Base-by-base conservation (phyloP, 2,329 filamentous ascomycete genomes). In the Bimuria novae-zelandiae region DNA sequence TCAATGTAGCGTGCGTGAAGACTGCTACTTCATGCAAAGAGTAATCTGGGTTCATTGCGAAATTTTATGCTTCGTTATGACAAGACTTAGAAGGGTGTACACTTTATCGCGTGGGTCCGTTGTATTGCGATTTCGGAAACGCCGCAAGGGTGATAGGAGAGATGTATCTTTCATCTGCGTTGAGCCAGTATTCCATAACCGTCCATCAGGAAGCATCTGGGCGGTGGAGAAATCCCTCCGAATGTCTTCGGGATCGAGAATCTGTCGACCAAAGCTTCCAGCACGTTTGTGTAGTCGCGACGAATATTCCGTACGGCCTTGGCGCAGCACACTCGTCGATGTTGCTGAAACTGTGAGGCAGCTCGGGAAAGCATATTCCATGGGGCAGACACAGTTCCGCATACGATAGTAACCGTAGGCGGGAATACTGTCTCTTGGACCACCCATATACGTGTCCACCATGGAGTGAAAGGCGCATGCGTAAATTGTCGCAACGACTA, bases 401-500 rank as follows among this genome's bases (percentile, higher is more conserved):
- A 61, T 0, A 47, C 23, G 4, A 64, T 8, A 3, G 39, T 19
- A 0, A 63, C 40, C 5, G 51, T 8, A 7, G 32, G 36, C 3
- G 59, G 51, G 1, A 61, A 11, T 6, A 46, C 35, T 4, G 54
- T 37, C 21, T 63, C 59, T 45, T 65, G 62, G 7, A 62, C 25
- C 0, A 60, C 55, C 57, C 62, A 65, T 2, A 63, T 62, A 5
- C 57, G 54, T 39, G 44, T 40, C 59, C 61, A 63, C 56, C 56
- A 57, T 1, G 52, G 54, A 8, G 57, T 57, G 7, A 50, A 57
- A 11, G 56, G 54, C 10, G 59, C 17, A n/a, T 61, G 47, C 54
- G 54, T 63, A 16, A 63, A 35, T 19, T n/a, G 46, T 35, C 59
- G 46, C 22, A 58, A 25, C 5, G 39, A 2, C 42, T 61, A 54